phyloP scores from a whole-genome alignment of 495 filamentous ascomycete genomes.

The Trichoderma virens region DNA sequence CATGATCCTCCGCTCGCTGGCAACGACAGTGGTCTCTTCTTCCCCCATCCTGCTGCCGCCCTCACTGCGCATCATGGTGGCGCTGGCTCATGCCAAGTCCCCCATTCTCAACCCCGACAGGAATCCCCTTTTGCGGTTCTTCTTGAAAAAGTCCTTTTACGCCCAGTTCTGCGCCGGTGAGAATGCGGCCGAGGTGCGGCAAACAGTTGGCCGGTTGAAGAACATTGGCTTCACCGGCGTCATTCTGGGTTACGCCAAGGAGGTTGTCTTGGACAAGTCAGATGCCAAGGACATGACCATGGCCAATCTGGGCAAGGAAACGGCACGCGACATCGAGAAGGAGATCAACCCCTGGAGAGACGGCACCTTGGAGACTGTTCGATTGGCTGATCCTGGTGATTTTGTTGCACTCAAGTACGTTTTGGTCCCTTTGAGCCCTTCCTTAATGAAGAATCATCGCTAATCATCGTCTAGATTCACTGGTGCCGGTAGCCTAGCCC shows the following conservation, averaged over 20 bases:
- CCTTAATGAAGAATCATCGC: conserved; percentile 14
- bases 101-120: conserved; percentile 49
- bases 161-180: conserved; percentile 78
- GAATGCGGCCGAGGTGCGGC: conserved; percentile 50
- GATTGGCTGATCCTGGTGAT: conserved; percentile 64
- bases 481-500: conserved; percentile 75
- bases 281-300: conserved; percentile 33
- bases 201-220: conserved; percentile 52
- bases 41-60: conserved; percentile 63
- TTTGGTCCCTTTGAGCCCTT: conserved; percentile 9
- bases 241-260: conserved; percentile 68
- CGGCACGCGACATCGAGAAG: conserved; percentile 38
- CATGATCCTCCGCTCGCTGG: conserved; percentile 67
- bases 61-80: conserved; percentile 59
- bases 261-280: conserved; percentile 56
- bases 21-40: conserved; percentile 73
- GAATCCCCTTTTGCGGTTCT: conserved; percentile 46
- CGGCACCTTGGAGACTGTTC: conserved; percentile 69
- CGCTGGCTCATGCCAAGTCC: conserved; percentile 61
- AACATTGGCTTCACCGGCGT: conserved; percentile 65
- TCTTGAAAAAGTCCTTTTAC: conserved; percentile 74
- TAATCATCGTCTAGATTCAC: conserved; percentile 50
- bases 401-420: conserved; percentile 79
- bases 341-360: conserved; percentile 68
- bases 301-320: conserved; percentile 23